Base-by-base conservation (phyloP, 2,329 filamentous ascomycete genomes). In the Fusarium nisikadoi region DNA sequence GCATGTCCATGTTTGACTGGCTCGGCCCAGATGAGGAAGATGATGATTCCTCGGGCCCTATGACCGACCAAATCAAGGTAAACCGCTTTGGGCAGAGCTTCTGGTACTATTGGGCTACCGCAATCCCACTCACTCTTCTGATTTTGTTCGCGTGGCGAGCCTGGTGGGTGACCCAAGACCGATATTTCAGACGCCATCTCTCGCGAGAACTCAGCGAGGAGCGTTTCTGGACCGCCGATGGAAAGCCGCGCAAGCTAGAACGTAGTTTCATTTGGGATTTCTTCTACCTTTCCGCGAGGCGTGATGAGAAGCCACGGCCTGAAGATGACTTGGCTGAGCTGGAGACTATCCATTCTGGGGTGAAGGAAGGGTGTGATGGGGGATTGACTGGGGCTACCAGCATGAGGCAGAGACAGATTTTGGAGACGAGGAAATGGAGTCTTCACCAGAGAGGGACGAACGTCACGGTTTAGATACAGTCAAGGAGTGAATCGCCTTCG, bases 1-100 rank as follows among this genome's bases (percentile, higher is more conserved):
- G 84, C 53, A 83, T 84, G 77, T 83, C 82, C 50, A 84, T 86
- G 81, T 86, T 86, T 68, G 81, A 85, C 73, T 85, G 83, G 82
- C 77, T 82, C n/a, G 80, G 80, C 2, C 76, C 76, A 3, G 75
- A 79, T n/a, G 73, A 80, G 33, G 81, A 83, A 56, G 69, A 59
- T n/a, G 55, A 39, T n/a, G 42, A 41, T 29, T 23, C 41, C 31
- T 16, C 31, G 19, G 33, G 46, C 16, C 29, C 54, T n/a, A 35
- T 53, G 56, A 29, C 62, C 45, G 47, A 63, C 27, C n/a, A 56
- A 59, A 39, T 65, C 57, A 68, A 75, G 38, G 39, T 69, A 52
- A 25, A 75, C 65, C 20, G 78, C 3, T 79, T 85, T 14, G 83
- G 83, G 62, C 78, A 79, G 14, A 79, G 80, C 8, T 85, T 86